Conservation (phyloP, 75 land plant genomes). For the Azolla pinnata region DNA sequence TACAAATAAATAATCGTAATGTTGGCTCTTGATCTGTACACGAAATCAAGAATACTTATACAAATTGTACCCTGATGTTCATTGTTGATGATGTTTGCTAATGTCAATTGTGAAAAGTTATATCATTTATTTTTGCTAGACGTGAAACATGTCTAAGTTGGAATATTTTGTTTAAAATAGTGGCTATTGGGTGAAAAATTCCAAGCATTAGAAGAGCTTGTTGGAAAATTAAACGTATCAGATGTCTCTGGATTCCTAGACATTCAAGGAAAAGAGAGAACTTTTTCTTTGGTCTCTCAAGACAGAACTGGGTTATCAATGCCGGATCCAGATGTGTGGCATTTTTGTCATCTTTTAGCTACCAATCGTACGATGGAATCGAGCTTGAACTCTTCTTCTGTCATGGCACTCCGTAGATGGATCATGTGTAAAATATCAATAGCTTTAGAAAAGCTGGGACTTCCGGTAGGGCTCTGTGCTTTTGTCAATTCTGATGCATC, state of each 20-base stretch:
- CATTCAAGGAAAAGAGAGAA: neutral
- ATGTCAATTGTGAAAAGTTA: too few relatives aligned
- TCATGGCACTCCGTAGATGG: slow-evolving; percentile 30
- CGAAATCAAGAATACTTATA: too few relatives aligned
- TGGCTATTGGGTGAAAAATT: slow-evolving; percentile 65
- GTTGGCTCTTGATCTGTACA: too few relatives aligned
- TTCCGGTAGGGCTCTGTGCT: slow-evolving; percentile 59
- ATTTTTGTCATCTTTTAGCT: slow-evolving; percentile 52
- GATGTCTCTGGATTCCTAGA: too few relatives aligned
- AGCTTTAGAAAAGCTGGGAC: slow-evolving; percentile 66
- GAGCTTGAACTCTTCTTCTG: slow-evolving; percentile 37
- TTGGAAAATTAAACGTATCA: slow-evolving; percentile 10
- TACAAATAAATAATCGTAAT: too few relatives aligned
- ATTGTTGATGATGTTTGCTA: too few relatives aligned
- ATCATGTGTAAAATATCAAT: slow-evolving; percentile 37
- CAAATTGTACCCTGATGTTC: too few relatives aligned
- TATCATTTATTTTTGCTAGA: too few relatives aligned
- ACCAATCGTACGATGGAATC: slow-evolving; percentile 47
- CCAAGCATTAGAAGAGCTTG: slow-evolving; percentile 39
- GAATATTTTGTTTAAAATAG: too few relatives aligned
- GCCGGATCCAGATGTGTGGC: slow-evolving; percentile 60
- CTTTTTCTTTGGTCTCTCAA: neutral
- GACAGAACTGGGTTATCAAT: slow-evolving; percentile 6
- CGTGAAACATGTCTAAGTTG: too few relatives aligned
- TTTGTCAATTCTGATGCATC: neutral